These are phyloP conservation scores for Microthlaspi erraticum DNA, from an alignment of 345 rosid genomes.

Conservation along the genomic window DNA sequence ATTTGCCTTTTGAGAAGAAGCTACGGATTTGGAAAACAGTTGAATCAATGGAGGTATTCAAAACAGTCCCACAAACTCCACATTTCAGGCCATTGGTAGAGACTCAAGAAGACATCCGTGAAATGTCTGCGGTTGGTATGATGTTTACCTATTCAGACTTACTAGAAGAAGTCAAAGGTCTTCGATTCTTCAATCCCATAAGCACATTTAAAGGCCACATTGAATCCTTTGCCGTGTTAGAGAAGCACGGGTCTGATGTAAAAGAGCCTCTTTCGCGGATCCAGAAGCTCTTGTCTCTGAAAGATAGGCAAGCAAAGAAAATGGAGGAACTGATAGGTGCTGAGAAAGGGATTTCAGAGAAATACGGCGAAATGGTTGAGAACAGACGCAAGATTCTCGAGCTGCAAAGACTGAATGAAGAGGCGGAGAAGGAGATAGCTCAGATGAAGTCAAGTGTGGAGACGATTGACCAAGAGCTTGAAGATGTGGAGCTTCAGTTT, in stretches of 20 bases:
- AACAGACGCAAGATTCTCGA: conserved; percentile 49
- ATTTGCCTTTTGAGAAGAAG: conserved; percentile 57
- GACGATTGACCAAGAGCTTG: conserved; percentile 31
- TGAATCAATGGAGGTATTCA: conserved; percentile 60
- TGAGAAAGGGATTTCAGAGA: conserved; percentile 45
- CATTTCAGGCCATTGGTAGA: conserved; percentile 62
- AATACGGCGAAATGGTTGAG: conserved; percentile 30
- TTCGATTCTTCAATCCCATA: conserved; percentile 42
- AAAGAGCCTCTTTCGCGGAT: conserved; percentile 45
- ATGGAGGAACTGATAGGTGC: conserved; percentile 37
- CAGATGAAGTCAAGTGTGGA: conserved; percentile 29
- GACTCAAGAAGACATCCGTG: conserved; percentile 58
- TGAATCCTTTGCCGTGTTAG: conserved; percentile 58
- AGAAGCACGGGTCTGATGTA: conserved; percentile 66
- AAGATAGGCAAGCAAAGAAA: conserved; percentile 40
- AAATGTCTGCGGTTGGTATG: conserved; percentile 68
- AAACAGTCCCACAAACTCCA: conserved; percentile 57
- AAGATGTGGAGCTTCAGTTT: conserved; percentile 38
- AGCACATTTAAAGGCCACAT: conserved; percentile 46
- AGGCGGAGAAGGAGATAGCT: conserved; percentile 37
- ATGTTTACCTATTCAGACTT: conserved; percentile 62
- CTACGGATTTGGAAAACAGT: conserved; percentile 59
- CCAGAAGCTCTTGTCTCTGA: conserved; percentile 51
- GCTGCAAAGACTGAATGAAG: conserved; percentile 48
- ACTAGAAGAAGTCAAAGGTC: conserved; percentile 56